Evolutionary conservation across 345 rosid genomes (phyloP), one percentile per base, ranked within the genome.

Genomic region (Eucalyptus pauciflora): DNA sequence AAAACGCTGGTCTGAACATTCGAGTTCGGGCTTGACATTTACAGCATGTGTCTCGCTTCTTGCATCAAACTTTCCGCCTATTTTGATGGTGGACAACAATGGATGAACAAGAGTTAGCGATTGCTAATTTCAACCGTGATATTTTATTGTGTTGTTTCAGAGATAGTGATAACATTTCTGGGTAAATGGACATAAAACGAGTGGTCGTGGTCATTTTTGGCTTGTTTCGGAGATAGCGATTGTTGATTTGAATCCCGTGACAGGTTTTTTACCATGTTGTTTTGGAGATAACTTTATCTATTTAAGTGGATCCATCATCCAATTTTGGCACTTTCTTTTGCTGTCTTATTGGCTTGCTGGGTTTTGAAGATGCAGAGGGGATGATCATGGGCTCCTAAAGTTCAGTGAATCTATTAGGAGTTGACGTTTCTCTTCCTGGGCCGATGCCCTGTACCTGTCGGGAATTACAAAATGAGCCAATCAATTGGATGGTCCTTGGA

Each of bases 91-190:
- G 69, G 69, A 62, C 69, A 62, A 13, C n/a, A 4, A 29, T 29
- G n/a, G 8, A 62, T 13, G 8, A 29, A 62, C 69, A 3, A 62
- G n/a, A 60, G 69, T 0, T 60, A 0, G 33, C 0, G 69, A 13
- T 62, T 62, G 2, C n/a, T 62, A 29, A 62, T 62, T 62, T 62
- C 69, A 62, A 62, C 8, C 8, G 0, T 27, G 0, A 62, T 62
- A 6, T 27, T 62, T 62, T 27, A 27, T 62, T 29, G 0, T 3
- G 58, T 52, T 62, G 4, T 29, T 60, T 62, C 8, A 29, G 31
- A 62, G 69, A 62, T 13, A 62, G 33, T 0, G 16, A 25, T 62
- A 13, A 6, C 69, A 29, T 62, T 62, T 62, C 1, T 27, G 69
- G 69, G 1, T 62, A 29, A 27, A 29, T 62, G 9, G 17, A 62